Conservation (phyloP, 768 basidiomycete species). For the Collybiopsis luxurians region DNA sequence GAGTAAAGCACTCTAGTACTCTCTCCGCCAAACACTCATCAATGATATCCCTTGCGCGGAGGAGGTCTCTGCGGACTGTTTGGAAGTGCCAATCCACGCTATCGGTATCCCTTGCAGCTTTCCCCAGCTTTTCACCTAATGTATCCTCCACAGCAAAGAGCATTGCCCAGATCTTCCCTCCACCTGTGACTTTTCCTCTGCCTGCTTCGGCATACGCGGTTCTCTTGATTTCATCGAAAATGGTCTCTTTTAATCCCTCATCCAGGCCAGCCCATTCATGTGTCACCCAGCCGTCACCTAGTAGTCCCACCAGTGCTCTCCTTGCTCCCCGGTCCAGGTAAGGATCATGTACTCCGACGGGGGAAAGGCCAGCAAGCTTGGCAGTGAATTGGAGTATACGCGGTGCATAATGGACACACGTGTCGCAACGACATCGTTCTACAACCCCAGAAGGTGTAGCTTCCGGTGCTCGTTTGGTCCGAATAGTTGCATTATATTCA, state of each 20-base stretch:
- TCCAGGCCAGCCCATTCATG: slow-evolving; percentile 74
- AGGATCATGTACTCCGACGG: slow-evolving; percentile 74
- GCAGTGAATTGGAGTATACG: slow-evolving; percentile 72
- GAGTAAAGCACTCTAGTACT: not conserved
- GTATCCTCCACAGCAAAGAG: slow-evolving; percentile 67
- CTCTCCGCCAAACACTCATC: slow-evolving; percentile 7
- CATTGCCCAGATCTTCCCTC: slow-evolving; percentile 58
- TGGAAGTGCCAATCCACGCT: slow-evolving; percentile 71
- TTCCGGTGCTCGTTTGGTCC: slow-evolving; percentile 76
- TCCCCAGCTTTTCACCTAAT: slow-evolving; percentile 22
- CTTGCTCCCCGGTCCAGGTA: slow-evolving; percentile 70
- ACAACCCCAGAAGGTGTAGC: slow-evolving; percentile 55
- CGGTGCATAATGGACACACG: slow-evolving; percentile 78
- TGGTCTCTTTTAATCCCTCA: slow-evolving; percentile 57
- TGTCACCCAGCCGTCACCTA: slow-evolving; percentile 88
- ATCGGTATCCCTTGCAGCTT: slow-evolving; percentile 49
- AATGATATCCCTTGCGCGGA: not conserved
- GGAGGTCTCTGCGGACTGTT: slow-evolving; percentile 29
- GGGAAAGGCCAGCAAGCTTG: slow-evolving; percentile 50
- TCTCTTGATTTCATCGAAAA: slow-evolving; percentile 71
- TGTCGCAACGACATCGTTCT: slow-evolving; percentile 80
- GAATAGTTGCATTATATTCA: slow-evolving; percentile 72
- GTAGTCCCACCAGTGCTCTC: slow-evolving; percentile 76
- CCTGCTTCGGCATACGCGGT: slow-evolving; percentile 49
- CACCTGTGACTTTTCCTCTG: not conserved